Conservation (phyloP, 2,329 filamentous ascomycete species). For the Acrodontium crateriforme region DNA sequence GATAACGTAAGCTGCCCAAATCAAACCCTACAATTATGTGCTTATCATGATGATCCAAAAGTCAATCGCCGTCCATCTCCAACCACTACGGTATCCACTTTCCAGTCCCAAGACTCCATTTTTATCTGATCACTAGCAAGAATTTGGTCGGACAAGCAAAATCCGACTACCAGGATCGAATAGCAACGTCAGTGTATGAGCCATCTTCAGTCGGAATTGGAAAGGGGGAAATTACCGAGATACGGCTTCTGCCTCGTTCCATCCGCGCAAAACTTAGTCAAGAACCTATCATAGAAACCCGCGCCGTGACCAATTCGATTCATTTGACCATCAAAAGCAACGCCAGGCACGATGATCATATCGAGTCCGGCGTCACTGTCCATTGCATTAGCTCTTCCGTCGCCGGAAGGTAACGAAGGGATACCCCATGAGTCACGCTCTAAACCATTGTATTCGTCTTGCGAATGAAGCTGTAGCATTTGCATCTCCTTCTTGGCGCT, state of each 20-base stretch:
- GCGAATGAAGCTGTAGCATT: constrained; percentile 67
- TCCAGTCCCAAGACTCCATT: constrained; percentile 62
- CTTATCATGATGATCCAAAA: constrained; percentile 54
- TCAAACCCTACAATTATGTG: constrained; percentile 21
- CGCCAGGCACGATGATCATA: constrained; percentile 79
- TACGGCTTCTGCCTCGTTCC: constrained; percentile 36
- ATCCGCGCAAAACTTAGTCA: constrained; percentile 52
- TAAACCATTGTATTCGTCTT: constrained; percentile 66
- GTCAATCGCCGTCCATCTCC: constrained; percentile 18
- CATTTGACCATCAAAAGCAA: constrained; percentile 70
- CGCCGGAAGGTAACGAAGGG: constrained; percentile 64
- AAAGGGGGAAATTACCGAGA: constrained; percentile 38
- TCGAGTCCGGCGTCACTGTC: constrained; percentile 45
- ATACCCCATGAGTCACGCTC: constrained; percentile 83
- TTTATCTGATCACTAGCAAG: constrained; percentile 55
- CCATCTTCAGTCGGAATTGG: no score
- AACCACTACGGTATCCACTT: constrained; percentile 49
- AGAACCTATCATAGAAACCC: constrained; percentile 92
- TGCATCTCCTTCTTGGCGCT: constrained; percentile 54
- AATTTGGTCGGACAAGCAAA: constrained; percentile 78
- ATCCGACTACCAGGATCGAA: constrained; percentile 50
- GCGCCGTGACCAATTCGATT: constrained; percentile 83
- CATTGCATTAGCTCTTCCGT: constrained; percentile 51
- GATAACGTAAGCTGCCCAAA: constrained; percentile 2
- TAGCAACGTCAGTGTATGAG: constrained; percentile 22